Base-by-base conservation (phyloP, 768 basidiomycete species). In the Boletus rex-veris region DNA sequence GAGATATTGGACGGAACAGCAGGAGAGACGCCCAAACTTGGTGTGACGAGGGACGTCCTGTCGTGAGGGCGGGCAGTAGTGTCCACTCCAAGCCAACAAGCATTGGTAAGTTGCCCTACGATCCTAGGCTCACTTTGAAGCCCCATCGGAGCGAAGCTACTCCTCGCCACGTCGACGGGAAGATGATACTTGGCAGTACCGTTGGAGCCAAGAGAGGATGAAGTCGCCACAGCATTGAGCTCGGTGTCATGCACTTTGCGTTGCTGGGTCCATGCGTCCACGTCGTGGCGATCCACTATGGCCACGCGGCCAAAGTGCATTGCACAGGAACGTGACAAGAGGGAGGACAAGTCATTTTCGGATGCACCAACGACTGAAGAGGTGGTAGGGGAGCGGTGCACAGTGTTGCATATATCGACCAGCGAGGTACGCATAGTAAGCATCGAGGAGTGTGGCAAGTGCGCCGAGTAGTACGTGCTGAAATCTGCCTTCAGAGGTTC, bases 221-320 rank as follows among this genome's bases (percentile, higher is more conserved):
- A 54, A 37, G 48, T 31, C 12, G 37, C 47, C 37, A 48, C 57
- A 55, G 47, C 57, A 51, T 39, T 40, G 40, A 44, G 24, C 42
- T 48, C 47, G 19, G 40, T 53, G 55, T 59, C 57, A 40, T 51
- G 58, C 36, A 38, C 40, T 33, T 50, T 42, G 24, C 39, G 35
- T 48, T 55, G 52, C 21, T 36, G 47, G 12, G 42, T 10, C 57
- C 70, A 72, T 54, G 68, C 48, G 52, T 57, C 54, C 30, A 30
- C 59, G 55, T 68, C 68, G 66, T 70, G 70, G 68, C 48, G 11
- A 48, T 45, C 44, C 48, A 40, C 46, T 35, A 44, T 31, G 31
- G 55, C 63, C 68, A 64, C 54, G 64, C 59, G 59, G 38, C 46
- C 16, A 30, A 42, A 10, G 51, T 63, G 60, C 55, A 49, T 42